phyloP scores from a whole-genome alignment of 345 rosid species.

The Conringia planisiliqua region DNA sequence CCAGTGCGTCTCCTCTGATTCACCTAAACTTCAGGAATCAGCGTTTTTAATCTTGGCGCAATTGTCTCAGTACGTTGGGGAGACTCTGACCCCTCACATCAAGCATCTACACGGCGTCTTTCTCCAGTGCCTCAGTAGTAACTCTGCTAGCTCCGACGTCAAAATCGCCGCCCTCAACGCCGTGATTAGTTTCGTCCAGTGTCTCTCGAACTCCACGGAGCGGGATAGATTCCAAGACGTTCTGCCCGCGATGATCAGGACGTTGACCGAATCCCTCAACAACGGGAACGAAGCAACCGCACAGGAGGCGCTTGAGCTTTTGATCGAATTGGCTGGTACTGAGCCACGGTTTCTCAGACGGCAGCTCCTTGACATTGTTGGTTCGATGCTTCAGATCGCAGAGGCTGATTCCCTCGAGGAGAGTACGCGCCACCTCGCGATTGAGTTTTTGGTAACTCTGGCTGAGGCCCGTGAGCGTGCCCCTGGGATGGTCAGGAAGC shows the following conservation, averaged over 20 bases:
- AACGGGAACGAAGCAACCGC: conserved; percentile 92
- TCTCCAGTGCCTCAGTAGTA: conserved; percentile 60
- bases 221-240: conserved; percentile 96
- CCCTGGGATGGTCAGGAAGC: conserved; percentile 98
- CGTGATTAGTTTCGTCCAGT: conserved; percentile 91
- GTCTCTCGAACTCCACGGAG: conserved; percentile 60
- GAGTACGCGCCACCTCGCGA: conserved; percentile 84
- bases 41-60: conserved; percentile 91
- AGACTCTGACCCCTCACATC: conserved; percentile 65
- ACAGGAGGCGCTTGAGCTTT: conserved; percentile 88
- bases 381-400: conserved; percentile 92
- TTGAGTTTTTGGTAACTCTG: conserved; percentile 90
- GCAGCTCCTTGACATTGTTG: conserved; percentile 90
- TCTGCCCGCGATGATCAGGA: conserved; percentile 88
- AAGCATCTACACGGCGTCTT: conserved; percentile 87
- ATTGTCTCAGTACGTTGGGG: conserved; percentile 87
- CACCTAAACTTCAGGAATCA: conserved; percentile 81
- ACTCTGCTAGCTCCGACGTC: conserved; percentile 60
- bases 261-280: conserved; percentile 88
- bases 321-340: conserved; percentile 94
- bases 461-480: conserved; percentile 99
- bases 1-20: conserved; percentile 82
- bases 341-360: conserved; percentile 90
- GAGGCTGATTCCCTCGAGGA: conserved; percentile 95
- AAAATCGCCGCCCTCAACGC: conserved; percentile 94